Base-by-base conservation (phyloP, 768 basidiomycete species). In the Auricularia sp. region DNA sequence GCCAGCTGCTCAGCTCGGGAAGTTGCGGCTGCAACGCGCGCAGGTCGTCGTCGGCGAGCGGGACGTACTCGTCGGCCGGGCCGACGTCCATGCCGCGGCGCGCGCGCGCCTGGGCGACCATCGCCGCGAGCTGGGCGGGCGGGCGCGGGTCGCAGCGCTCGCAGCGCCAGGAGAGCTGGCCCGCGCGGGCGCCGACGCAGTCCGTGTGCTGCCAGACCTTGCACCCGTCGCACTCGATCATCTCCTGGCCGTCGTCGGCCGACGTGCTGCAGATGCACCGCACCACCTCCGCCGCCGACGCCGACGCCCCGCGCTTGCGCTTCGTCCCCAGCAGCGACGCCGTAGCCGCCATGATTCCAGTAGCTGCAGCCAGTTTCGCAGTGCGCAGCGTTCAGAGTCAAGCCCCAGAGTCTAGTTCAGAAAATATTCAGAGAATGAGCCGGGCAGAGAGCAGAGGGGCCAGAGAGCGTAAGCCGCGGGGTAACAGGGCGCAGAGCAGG, bases 171-270 rank as follows among this genome's bases (percentile, higher is more conserved):
- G 56, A 21, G 21, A 7, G 24, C 24, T 34, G 24, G 4, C 56
- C 56, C 8, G 56, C 29, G 4, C 16, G 16, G 24, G 24, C 11
- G 24, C 56, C 47, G 47, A 59, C 34, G 56, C 56, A 59, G 11
- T 59, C 56, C 14, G 34, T 59, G 34, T 59, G 56, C 56, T 59
- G 56, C 56, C 56, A 59, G 29, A 59, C 56, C 29, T 59, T 35
- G 56, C 56, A 59, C 34, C 24, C 56, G 56, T 59, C 56, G 56
- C 56, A 59, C 29, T 59, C 29, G n/a, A 59, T 34, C 56, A 59
- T 59, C 56, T 59, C 34, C 16, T 14, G 13, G 4, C 56, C 56
- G 56, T 59, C 56, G 56, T 59, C 56, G 16, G 56, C 24, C 56
- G 56, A n/a, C 56, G 56, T 14, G 29, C 56, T 35, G 56, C 56